phyloP scores from a whole-genome alignment of 768 basidiomycete genomes.

The Suillus ampliporus region DNA sequence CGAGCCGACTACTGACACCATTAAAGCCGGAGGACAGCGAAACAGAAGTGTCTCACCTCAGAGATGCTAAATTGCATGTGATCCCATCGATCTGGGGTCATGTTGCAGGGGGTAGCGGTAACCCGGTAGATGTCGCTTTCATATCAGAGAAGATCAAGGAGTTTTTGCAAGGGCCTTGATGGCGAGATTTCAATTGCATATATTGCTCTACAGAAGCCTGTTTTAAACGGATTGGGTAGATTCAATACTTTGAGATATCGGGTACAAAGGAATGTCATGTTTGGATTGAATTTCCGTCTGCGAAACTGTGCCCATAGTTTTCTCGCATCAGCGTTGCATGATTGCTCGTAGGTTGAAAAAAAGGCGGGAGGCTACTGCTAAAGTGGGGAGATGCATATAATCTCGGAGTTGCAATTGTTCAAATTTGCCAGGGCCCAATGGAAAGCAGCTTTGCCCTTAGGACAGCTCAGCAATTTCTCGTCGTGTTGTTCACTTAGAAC shows the following conservation, averaged over 20 bases:
- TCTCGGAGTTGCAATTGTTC: too few species aligned
- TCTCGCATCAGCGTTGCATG: neutral
- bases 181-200: neutral
- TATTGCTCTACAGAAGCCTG: neutral
- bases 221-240: neutral
- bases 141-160: constrained; percentile 45
- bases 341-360: constrained; percentile 5
- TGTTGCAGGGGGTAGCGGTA: constrained; percentile 54
- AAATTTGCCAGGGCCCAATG: too few species aligned
- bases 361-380: neutral
- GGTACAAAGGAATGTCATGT: neutral
- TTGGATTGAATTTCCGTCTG: too few species aligned
- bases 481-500: too few species aligned
- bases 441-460: too few species aligned
- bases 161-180: constrained; percentile 44
- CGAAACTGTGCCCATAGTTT: neutral
- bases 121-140: constrained; percentile 45
- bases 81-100: constrained; percentile 66
- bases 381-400: too few species aligned
- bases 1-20: constrained; percentile 3
- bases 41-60: constrained; percentile 49
- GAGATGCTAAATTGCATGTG: constrained; percentile 51
- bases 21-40: constrained; percentile 60
- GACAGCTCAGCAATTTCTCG: too few species aligned
- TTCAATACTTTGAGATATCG: neutral